phyloP scores from a whole-genome alignment of 371 early-diverging fungal species.

The Saksenaea vasiformis region DNA sequence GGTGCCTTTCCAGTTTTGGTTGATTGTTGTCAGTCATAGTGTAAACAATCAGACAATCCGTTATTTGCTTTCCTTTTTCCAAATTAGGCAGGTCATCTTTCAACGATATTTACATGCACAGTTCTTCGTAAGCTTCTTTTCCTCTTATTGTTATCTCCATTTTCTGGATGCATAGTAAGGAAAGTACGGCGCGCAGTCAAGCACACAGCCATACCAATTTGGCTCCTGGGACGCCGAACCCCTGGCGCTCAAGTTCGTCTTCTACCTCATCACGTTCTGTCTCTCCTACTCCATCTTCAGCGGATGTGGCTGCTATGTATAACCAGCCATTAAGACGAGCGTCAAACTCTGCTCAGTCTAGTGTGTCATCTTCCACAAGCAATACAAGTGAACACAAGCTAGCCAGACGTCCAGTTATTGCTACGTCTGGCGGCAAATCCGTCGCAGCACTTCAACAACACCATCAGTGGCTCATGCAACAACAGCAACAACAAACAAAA shows the following conservation, averaged over 20 bases:
- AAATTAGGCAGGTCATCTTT: neutral
- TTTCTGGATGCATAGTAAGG: neutral
- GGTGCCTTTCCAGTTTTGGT: neutral
- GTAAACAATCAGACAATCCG: slow-evolving; percentile 1
- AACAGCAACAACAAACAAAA: slow-evolving; percentile 19
- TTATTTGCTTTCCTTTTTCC: neutral
- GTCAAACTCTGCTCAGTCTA: neutral
- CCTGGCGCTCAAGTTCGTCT: neutral
- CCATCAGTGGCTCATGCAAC: slow-evolving; percentile 40
- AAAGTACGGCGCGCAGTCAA: neutral
- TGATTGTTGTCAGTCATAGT: slow-evolving; percentile 1
- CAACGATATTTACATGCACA: neutral
- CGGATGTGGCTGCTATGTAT: neutral
- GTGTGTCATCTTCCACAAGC: neutral
- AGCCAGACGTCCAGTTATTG: slow-evolving; percentile 14
- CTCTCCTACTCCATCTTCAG: neutral
- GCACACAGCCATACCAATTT: neutral
- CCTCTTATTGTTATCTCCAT: neutral
- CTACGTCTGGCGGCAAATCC: slow-evolving; percentile 25
- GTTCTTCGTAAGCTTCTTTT: neutral
- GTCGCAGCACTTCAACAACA: slow-evolving; percentile 46
- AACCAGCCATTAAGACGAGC: neutral
- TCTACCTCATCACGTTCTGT: neutral
- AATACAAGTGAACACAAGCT: slow-evolving; percentile 6
- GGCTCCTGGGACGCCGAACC: neutral